Base-by-base conservation (phyloP, 2,329 filamentous ascomycete species). In the Leptographium flavum region DNA sequence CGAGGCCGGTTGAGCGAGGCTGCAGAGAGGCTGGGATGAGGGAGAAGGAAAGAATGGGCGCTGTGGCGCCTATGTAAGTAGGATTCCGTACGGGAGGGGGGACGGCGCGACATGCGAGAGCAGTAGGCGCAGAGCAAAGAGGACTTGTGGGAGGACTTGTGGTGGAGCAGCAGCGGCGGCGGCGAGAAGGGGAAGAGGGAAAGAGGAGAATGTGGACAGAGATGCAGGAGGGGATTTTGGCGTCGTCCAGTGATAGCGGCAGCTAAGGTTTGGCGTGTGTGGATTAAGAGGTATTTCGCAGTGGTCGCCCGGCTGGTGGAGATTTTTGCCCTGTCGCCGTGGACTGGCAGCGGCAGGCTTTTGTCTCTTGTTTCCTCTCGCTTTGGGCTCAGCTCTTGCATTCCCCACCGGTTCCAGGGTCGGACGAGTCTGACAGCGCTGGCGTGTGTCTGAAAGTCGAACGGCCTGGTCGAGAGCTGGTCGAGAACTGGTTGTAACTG, bases 181-280 rank as follows among this genome's bases (percentile, higher is more conserved):
- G 38, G 23, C 6, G 15, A 32, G 11, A 36, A 35, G n/a, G 15
- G 13, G 15, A 35, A 27, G 22, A 36, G 22, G 19, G 23, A 42
- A 42, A 42, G 31, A 33, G 40, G 31, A 42, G 31, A 42, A 42
- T 15, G 40, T n/a, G 30, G 28, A 42, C 22, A 23, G 39, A 42
- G 30, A 21, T 25, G 39, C 28, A 42, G 39, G 39, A 42, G 21
- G 39, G 39, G 39, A 41, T 31, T n/a, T n/a, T 41, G 39, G 39
- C 39, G 39, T 41, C 39, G 39, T 41, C 39, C 25, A 41, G 39
- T 41, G 39, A 41, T 41, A 41, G 39, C 27, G 39, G 39, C 39
- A 30, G 27, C 39, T 41, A 30, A 22, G 19, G 38, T 28, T n/a
- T 39, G 37, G 37, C 37, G 37, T 39, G 25, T 27, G 38, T 39